Percentiles rank a stretch among this genome's conserved stretches.
Conservation (phyloP, 169 alveolate genomes). For the Plasmodium inui region DNA sequence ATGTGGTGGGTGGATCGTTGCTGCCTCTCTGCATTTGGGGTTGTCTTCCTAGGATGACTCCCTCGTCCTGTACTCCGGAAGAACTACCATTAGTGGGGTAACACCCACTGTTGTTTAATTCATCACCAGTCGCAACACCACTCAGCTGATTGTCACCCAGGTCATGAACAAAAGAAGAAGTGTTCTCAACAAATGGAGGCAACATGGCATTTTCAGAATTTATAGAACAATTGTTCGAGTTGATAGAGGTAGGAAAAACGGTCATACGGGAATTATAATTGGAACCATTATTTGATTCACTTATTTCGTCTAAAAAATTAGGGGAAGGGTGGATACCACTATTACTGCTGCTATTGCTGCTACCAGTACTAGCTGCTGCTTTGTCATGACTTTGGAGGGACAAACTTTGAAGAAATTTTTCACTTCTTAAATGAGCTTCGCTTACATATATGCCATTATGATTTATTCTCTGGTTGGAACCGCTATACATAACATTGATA, state of each 20-base stretch:
- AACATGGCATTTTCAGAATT: background rate
- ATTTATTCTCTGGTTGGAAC: background rate
- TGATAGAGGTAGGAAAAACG: background rate
- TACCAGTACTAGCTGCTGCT: background rate
- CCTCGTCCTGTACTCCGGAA: background rate
- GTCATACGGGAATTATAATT: background rate
- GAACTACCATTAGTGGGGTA: background rate
- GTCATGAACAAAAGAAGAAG: background rate
- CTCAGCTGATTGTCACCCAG: background rate
- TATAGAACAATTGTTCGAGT: background rate
- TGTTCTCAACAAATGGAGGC: background rate
- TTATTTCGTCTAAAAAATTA: background rate
- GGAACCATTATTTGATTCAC: background rate
- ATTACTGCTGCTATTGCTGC: background rate
- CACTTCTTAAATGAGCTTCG: background rate
- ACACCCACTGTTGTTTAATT: background rate
- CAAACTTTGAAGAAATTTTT: background rate
- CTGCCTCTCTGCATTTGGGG: background rate
- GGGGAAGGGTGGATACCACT: background rate
- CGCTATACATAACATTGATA: background rate
- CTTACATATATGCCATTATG: background rate
- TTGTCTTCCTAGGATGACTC: too few species aligned
- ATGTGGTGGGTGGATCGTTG: background rate
- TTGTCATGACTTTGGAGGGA: background rate
- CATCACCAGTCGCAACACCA: background rate